Conservation (phyloP, 495 filamentous ascomycete genomes). For the Penicillium psychrofluorescens region DNA sequence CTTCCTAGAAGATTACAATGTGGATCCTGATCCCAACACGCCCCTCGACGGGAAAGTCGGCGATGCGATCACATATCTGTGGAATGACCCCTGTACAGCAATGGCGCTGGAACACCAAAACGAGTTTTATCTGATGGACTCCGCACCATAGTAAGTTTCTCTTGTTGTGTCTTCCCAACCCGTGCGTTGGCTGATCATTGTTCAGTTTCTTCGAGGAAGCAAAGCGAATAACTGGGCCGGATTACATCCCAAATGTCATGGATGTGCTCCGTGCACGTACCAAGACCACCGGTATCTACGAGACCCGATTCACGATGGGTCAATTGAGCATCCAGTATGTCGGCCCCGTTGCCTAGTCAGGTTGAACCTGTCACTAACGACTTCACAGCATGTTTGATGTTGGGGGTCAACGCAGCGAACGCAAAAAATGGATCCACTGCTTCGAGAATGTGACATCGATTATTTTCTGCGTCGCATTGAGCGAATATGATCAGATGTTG, state of each 20-base stretch:
- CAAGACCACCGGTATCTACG: conserved; percentile 99
- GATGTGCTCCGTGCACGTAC: conserved; percentile 93
- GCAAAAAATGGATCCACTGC: conserved; percentile 99
- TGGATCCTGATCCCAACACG: conserved; percentile 82
- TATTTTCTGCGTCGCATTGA: conserved; percentile 97
- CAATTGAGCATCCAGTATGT: conserved; percentile 97
- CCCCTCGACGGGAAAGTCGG: conserved; percentile 73
- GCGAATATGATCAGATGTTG: conserved; percentile 96
- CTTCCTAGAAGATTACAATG: conserved; percentile 77
- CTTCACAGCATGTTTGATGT: conserved; percentile 92
- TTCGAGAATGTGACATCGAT: conserved; percentile 99
- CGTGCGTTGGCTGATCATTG: conserved; percentile 2
- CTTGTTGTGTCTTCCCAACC: background rate
- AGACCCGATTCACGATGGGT: conserved; percentile 96
- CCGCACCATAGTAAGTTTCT: conserved; percentile 83
- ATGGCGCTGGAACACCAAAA: conserved; percentile 86
- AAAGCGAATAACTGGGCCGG: conserved; percentile 69
- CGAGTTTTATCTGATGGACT: conserved; percentile 99
- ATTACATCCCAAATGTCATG: conserved; percentile 85
- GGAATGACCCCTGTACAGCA: conserved; percentile 82
- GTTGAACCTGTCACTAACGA: conserved; percentile 5
- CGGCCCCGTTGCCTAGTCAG: background rate
- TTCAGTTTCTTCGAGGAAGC: conserved; percentile 92
- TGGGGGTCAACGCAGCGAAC: conserved; percentile 90
- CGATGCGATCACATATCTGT: conserved; percentile 75